Evolutionary conservation across 768 basidiomycete species (phyloP).

Genomic region (Hericium erinaceus): DNA sequence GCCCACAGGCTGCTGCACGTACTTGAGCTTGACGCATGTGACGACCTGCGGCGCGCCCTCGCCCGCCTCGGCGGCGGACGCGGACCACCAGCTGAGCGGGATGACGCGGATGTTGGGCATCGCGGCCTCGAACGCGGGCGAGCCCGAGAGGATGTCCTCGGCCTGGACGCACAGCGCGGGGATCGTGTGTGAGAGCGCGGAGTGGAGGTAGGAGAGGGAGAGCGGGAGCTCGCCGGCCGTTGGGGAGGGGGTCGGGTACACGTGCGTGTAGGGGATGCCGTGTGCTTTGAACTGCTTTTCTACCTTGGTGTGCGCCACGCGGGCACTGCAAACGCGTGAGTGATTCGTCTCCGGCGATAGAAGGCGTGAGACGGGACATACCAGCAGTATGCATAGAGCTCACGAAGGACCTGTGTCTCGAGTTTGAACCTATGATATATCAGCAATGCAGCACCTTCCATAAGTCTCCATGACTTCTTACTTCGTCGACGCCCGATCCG

Average conservation of each 20-base stretch:
- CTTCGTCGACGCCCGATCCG: conserved; percentile 3
- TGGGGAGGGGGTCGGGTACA: conserved; percentile 44
- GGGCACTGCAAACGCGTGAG: conserved; percentile 43
- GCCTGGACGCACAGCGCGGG: conserved; percentile 81
- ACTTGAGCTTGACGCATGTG: conserved; percentile 85
- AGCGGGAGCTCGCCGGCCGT: conserved; percentile 23
- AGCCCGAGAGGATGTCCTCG: conserved; percentile 69
- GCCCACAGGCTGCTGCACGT: conserved; percentile 79
- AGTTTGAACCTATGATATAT: conserved; percentile 43
- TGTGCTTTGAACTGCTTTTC: conserved; percentile 82
- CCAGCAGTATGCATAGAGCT: conserved; percentile 87
- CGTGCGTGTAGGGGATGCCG: conserved; percentile 67
- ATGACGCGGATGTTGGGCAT: conserved; percentile 89
- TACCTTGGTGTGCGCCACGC: conserved; percentile 83
- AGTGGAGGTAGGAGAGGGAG: conserved; percentile 52
- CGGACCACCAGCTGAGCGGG: conserved; percentile 88
- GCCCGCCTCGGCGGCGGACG: neutral
- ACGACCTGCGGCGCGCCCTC: conserved; percentile 44
- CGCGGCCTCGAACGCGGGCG: conserved; percentile 82
- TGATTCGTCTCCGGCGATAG: neutral
- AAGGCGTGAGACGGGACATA: conserved; percentile 22
- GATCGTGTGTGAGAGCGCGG: conserved; percentile 66
- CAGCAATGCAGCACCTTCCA: neutral
- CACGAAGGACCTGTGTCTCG: conserved; percentile 62
- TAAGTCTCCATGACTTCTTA: neutral